Base-by-base conservation (phyloP, 768 basidiomycete species). In the Boletus rubropictus region DNA sequence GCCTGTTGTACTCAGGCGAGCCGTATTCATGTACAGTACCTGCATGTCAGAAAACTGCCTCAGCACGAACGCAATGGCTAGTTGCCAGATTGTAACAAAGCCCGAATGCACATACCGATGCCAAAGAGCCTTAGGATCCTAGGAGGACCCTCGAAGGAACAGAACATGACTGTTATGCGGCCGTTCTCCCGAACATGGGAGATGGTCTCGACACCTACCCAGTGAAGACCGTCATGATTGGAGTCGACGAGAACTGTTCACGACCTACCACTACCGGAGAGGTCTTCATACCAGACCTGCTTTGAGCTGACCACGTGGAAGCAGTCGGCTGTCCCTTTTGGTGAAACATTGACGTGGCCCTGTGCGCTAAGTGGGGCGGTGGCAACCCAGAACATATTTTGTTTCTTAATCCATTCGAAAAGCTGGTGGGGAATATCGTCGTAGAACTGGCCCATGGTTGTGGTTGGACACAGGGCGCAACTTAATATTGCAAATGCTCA, bases 361-460 rank as follows among this genome's bases (percentile, higher is more conserved):
- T 77, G 71, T 0, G 57, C 59, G 8, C 65, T 68, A 8, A 85
- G 74, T 11, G 84, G 85, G 1, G 83, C 81, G 2, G 81, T 77
- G 0, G 81, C 82, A 5, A 86, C 83, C 77, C 81, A 86, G 61
- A 86, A 87, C 48, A 84, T 66, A 35, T 81, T 70, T 63, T 87
- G 85, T 50, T 78, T 70, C 36, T 66, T 52, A 17, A 86, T 75
- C 82, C 83, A 86, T 47, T 70, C 64, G 33, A 76, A 57, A 28
- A 80, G 64, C 46, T 72, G 67, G 4, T 71, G 66, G 0, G 82
- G 79, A n/a, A 86, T 80, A 27, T 76, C 70, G 49, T 81, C 72
- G 56, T 75, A 77, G 57, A 74, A 80, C 49, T 79, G 68, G 22
- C 70, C 82, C 82, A 84, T 86, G 42, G 28, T 48, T n/a, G 31